Percentiles rank a stretch among this genome's conserved stretches.
These are phyloP conservation scores for Neurospora sp. DNA, from an alignment of 495 filamentous ascomycete genomes.

Conservation along the genomic window DNA sequence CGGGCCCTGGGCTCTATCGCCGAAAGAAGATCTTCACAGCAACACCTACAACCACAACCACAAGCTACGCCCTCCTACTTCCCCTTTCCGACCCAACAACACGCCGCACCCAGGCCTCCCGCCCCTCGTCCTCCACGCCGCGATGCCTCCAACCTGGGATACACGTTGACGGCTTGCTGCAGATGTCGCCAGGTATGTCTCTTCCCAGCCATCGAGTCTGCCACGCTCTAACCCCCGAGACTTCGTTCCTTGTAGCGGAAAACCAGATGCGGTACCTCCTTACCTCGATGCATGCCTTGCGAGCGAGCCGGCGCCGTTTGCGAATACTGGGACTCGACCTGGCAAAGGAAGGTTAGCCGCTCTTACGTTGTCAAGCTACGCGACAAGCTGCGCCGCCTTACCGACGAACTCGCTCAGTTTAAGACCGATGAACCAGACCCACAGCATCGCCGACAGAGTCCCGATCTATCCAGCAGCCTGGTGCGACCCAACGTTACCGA, in stretches of 20 bases:
- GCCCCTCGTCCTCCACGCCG: slow-evolving; percentile 19
- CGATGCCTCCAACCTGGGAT: slow-evolving; percentile 50
- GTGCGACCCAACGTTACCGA: slow-evolving; percentile 73
- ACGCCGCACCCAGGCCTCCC: slow-evolving; percentile 18
- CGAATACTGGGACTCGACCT: slow-evolving; percentile 85
- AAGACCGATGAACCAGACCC: slow-evolving; percentile 53
- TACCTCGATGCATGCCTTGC: slow-evolving; percentile 87
- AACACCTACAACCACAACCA: neutral
- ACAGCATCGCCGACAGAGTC: slow-evolving; percentile 60
- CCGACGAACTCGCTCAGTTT: slow-evolving; percentile 57
- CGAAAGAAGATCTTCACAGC: neutral
- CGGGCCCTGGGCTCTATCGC: slow-evolving; percentile 36
- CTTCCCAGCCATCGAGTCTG: neutral
- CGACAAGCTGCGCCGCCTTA: slow-evolving; percentile 65
- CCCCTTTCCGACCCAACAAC: slow-evolving; percentile 22
- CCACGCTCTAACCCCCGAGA: neutral
- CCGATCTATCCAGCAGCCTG: slow-evolving; percentile 71
- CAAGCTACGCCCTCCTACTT: neutral
- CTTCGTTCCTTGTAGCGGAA: slow-evolving; percentile 53
- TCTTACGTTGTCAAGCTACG: slow-evolving; percentile 83
- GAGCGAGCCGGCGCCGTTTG: slow-evolving; percentile 80
- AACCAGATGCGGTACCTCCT: slow-evolving; percentile 82
- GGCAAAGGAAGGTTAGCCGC: slow-evolving; percentile 65
- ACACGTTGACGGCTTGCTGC: slow-evolving; percentile 81
- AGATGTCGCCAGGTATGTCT: slow-evolving; percentile 64